Evolutionary conservation across 2,329 filamentous ascomycete species (phyloP), one percentile per base, ranked within the genome.

Genomic region (Peltaster fructicola): DNA sequence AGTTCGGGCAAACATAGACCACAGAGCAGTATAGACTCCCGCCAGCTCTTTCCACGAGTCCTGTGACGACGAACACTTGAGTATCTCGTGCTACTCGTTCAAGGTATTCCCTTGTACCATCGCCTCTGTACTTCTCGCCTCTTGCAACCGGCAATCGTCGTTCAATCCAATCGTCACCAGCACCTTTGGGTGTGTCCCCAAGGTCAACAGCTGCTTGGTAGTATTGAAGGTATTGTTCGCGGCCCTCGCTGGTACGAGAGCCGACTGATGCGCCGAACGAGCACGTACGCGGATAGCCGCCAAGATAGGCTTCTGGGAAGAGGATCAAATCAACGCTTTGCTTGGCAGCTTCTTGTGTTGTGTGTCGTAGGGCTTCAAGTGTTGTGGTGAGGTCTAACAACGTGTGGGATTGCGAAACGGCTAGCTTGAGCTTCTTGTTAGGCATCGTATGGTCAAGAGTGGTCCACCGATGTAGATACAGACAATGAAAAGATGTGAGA

Each of bases 301-400:
- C 85, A 2, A 93, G 63, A 45, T 81, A 92, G 12, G 84, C 84
- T 56, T 95, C 84, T 0, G 85, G 85, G 32, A 93, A 84, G 25
- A 93, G 68, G 14, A 93, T 61, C 24, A 93, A 61, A 47, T 88
- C 57, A 9, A 68, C 57, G 23, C 56, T 57, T 20, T 56, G 49
- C 8, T 47, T 61, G 3, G 72, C 65, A n/a, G 82, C 82, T 17
- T 60, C 53, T 13, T 53, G 54, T 16, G 76, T 72, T 8, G 76
- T 68, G 7, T 48, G 38, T 40, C 71, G 61, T 24, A 92, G 65
- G 17, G 73, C 65, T 5, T 52, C 42, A 27, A 92, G 64, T 1
- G 81, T 90, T 16, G 63, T 45, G 20, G 44, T 27, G n/a, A 57
- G 54, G 7, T 55, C 59, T 19, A 48, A 40, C 27, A 61, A 51